A percentile compares a stretch with the other conserved stretches of the same genome.
These are phyloP conservation scores for Warburgia ugandensis DNA, from an alignment of 164 flowering plant species.

Conservation along the genomic window DNA sequence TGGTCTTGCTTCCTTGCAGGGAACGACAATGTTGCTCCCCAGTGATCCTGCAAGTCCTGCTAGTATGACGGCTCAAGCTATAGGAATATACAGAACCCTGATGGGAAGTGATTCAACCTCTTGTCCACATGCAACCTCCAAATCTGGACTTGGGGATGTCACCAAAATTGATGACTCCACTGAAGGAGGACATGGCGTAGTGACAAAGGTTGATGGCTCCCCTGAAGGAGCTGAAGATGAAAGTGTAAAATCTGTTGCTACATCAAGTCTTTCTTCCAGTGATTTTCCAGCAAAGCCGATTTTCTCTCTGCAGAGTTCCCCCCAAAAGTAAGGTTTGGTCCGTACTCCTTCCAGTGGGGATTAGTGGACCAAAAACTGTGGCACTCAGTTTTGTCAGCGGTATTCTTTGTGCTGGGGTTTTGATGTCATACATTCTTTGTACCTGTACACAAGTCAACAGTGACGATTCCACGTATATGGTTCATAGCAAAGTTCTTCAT, in stretches of 20 bases:
- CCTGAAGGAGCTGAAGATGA: constrained; percentile 11
- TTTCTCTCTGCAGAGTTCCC: constrained; percentile 46
- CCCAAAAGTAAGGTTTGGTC: constrained; percentile 3
- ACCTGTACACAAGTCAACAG: too few species aligned
- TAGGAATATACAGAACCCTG: constrained; percentile 55
- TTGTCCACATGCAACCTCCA: constrained; percentile 3
- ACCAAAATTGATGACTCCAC: too few species aligned
- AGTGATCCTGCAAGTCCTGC: constrained; percentile 44
- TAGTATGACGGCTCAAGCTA: constrained; percentile 58
- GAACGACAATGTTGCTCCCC: constrained; percentile 83
- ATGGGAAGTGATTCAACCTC: constrained; percentile 16
- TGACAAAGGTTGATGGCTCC: constrained; percentile 4
- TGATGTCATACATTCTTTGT: too few species aligned
- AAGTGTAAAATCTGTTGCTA: neutral
- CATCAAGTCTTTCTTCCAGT: neutral
- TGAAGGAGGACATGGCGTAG: too few species aligned
- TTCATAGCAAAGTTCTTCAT: too few species aligned
- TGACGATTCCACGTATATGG: too few species aligned
- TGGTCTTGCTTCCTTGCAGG: constrained; percentile 23
- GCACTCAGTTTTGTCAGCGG: constrained; percentile 1
- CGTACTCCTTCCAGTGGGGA: neutral
- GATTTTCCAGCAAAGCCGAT: constrained; percentile 11
- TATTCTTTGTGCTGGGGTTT: too few species aligned
- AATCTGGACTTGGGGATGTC: constrained; percentile 5
- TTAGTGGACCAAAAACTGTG: neutral